Conservation (phyloP, 2,329 filamentous ascomycete species). For the Canariomyces notabilis region DNA sequence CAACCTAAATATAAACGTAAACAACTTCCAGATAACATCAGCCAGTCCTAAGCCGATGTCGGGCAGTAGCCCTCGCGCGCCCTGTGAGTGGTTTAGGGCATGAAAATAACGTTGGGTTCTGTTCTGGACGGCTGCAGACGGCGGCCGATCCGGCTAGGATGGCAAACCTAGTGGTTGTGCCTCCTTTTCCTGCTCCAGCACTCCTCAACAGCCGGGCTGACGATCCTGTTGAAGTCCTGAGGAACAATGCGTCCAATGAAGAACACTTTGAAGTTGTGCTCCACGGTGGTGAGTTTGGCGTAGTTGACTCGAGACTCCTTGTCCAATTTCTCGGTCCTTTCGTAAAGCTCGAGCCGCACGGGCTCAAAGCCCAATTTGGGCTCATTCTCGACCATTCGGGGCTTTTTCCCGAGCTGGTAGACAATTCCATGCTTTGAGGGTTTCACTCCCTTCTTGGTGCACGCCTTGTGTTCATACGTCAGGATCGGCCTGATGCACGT, state of each 20-base stretch:
- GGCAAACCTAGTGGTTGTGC: slow-evolving; percentile 1
- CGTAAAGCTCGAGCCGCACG: slow-evolving; percentile 39
- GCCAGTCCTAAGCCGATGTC: slow-evolving; percentile 11
- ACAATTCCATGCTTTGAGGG: slow-evolving; percentile 51
- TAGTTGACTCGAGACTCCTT: slow-evolving; percentile 54
- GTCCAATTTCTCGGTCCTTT: slow-evolving; percentile 40
- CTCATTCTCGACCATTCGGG: slow-evolving; percentile 37
- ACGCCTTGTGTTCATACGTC: slow-evolving; percentile 50
- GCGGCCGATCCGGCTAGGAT: not conserved
- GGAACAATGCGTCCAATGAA: slow-evolving; percentile 47
- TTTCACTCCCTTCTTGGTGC: slow-evolving; percentile 49
- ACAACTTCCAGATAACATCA: slow-evolving; percentile 3
- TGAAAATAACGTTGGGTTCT: not conserved
- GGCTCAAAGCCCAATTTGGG: slow-evolving; percentile 44
- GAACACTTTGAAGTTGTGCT: slow-evolving; percentile 54
- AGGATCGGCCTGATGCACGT: slow-evolving; percentile 44
- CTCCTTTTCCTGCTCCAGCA: slow-evolving; percentile 46
- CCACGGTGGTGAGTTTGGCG: slow-evolving; percentile 50
- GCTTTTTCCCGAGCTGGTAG: slow-evolving; percentile 33
- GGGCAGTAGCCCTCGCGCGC: not conserved
- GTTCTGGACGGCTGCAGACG: not conserved
- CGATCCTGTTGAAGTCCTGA: slow-evolving; percentile 37
- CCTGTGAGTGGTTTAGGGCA: not conserved
- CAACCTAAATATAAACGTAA: slow-evolving; percentile 8
- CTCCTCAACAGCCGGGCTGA: slow-evolving; percentile 42